Base-by-base conservation (phyloP, 139 green algal species). In the Astrephomene gubernaculifera region DNA sequence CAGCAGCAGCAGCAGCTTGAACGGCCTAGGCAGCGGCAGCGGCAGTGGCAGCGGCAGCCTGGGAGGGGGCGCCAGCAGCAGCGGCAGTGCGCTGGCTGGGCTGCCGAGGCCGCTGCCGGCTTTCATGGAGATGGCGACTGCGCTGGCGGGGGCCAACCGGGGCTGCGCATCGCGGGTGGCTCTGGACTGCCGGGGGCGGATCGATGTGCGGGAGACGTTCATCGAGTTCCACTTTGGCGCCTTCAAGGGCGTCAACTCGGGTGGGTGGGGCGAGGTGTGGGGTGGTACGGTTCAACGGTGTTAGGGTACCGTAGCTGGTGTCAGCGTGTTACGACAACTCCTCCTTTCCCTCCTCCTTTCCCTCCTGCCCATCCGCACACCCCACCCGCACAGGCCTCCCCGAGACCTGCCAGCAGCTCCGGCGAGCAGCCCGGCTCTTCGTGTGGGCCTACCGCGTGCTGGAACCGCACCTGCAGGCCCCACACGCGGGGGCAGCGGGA, bases 171-270 rank as follows among this genome's bases (percentile, higher is more conserved):
- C 10, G 7, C 60, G 19, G 31, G 25, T 73, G 2, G 4, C 76
- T 4, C 76, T 83, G 29, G 76, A 83, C 57, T 83, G 76, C 61
- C 76, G 76, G 39, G 76, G 76, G 19, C 60, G 76, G 39, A 83
- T 83, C 60, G 76, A 83, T 39, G 76, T 83, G 41, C 76, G 76
- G 1, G 76, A 83, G 33, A 73, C 76, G 60, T 83, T 60, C 76
- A 83, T 83, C 61, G 76, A 83, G 60, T 83, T 83, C 57, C 76
- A 83, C 61, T 73, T 83, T 41, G 76, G 76, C 7, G 76, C 76
- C 2, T 83, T 83, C 76, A 83, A 83, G 57, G 76, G 60, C 12
- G 39, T 52, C 76, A 83, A 36, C 29, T 38, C 74, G 39, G 74
- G 74, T 82, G 36, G 45, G 71, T 5, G 27, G 35, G 12, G 35